phyloP scores from a whole-genome alignment of 1,284 basidiomycete genomes.

The Spongispora temasekensis region DNA sequence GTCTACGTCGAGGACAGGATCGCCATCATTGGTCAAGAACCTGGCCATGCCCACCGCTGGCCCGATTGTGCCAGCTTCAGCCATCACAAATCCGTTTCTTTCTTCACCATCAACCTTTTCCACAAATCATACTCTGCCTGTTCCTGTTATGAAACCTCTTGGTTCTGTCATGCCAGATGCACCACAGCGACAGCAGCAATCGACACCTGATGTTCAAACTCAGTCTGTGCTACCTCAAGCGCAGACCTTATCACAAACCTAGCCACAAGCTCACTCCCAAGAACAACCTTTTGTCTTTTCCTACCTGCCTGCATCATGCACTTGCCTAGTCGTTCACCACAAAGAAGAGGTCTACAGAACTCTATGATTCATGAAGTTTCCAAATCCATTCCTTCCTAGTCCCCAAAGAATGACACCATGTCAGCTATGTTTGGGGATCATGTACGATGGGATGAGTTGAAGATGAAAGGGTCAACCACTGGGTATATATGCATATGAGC shows the following conservation, averaged over 20 bases:
- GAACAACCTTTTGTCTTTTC: conserved; percentile 6
- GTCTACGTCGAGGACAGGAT: not conserved
- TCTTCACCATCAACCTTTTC: not conserved
- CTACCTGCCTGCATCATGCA: conserved; percentile 6
- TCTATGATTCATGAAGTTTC: conserved; percentile 64
- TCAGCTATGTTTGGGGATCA: conserved; percentile 75
- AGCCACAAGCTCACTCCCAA: not conserved
- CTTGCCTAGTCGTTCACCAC: conserved; percentile 32
- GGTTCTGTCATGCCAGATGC: not conserved
- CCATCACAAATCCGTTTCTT: not conserved
- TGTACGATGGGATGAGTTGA: conserved; percentile 68
- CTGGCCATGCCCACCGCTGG: not conserved
- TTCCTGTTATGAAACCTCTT: not conserved
- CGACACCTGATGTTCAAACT: not conserved
- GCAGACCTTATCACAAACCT: not conserved
- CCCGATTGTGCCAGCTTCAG: not conserved
- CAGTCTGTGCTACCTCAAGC: not conserved
- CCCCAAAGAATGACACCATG: conserved; percentile 73
- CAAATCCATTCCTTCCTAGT: conserved; percentile 48
- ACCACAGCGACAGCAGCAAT: conserved; percentile 4
- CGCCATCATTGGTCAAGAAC: not conserved
- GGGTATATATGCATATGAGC: conserved; percentile 36
- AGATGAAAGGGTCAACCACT: conserved; percentile 62
- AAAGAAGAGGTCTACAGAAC: conserved; percentile 55
- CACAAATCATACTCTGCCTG: not conserved